phyloP scores from a whole-genome alignment of 192 early-diverging fungal species.

The Linderina pennispora region DNA sequence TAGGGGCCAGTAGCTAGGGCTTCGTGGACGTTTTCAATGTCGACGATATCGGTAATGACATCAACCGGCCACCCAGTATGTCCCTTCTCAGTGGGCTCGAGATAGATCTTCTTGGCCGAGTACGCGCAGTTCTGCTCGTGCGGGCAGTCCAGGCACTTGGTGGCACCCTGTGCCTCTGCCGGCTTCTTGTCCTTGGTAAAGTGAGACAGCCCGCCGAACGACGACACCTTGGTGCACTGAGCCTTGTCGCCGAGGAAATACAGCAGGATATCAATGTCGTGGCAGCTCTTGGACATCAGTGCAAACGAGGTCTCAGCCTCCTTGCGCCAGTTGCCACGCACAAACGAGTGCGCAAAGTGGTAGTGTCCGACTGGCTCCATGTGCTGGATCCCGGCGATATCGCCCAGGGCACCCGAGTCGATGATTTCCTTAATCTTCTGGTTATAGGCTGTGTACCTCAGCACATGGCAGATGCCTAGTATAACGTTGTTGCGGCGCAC shows the following conservation, averaged over 20 bases:
- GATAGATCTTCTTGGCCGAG: constrained; percentile 53
- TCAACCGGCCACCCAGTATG: constrained; percentile 49
- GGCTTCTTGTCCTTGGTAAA: constrained; percentile 55
- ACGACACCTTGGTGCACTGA: constrained; percentile 41
- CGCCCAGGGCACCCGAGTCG: constrained; percentile 48
- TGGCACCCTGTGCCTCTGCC: constrained; percentile 49
- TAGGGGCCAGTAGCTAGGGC: constrained; percentile 51
- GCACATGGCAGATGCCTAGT: constrained; percentile 49
- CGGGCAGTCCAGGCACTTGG: constrained; percentile 50
- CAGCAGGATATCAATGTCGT: constrained; percentile 52
- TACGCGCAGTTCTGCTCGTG: constrained; percentile 53
- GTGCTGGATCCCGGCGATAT: constrained; percentile 58
- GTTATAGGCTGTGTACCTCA: constrained; percentile 58
- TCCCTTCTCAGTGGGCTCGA: constrained; percentile 31
- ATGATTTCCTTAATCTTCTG: constrained; percentile 51
- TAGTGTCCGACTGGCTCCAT: constrained; percentile 61
- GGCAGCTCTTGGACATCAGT: constrained; percentile 56
- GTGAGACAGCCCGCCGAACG: constrained; percentile 56
- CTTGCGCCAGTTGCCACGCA: constrained; percentile 60
- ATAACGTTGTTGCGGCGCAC: constrained; percentile 36
- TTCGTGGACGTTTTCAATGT: constrained; percentile 46
- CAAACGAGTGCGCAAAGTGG: constrained; percentile 63
- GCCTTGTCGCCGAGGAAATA: constrained; percentile 30
- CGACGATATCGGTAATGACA: constrained; percentile 47
- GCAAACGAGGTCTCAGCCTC: constrained; percentile 51